Evolutionary conservation across 2,329 filamentous ascomycete genomes (phyloP).

Genomic region (Colletotrichum salicis): DNA sequence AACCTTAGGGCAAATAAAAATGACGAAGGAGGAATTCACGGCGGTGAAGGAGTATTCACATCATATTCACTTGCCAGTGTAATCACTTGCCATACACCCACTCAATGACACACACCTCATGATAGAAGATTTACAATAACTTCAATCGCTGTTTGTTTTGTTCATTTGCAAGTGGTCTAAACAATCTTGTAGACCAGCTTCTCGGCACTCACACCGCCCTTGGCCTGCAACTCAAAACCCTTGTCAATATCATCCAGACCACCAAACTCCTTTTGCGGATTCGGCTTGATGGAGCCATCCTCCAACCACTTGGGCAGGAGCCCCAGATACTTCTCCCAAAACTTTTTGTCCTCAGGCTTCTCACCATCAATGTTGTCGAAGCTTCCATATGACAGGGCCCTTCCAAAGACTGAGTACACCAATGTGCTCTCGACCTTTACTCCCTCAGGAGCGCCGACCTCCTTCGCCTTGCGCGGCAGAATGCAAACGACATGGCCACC

Average conservation of each 20-base stretch:
- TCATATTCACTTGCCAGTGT: neutral
- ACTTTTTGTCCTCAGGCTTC: constrained; percentile 24
- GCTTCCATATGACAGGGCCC: neutral
- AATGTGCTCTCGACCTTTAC: constrained; percentile 33
- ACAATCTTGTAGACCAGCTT: constrained; percentile 29
- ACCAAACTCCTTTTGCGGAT: constrained; percentile 29
- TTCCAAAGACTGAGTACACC: constrained; percentile 27
- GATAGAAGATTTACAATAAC: too few species aligned
- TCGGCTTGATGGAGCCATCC: constrained; percentile 18
- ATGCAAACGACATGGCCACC: constrained; percentile 45
- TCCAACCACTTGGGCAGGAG: constrained; percentile 27
- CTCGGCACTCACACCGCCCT: constrained; percentile 20
- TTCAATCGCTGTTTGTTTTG: too few species aligned
- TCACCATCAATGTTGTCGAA: constrained; percentile 25
- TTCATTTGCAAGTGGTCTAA: neutral
- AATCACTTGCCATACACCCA: too few species aligned
- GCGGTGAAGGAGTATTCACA: neutral
- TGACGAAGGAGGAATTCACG: neutral
- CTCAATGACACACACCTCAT: too few species aligned
- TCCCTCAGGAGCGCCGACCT: constrained; percentile 21
- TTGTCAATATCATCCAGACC: constrained; percentile 23
- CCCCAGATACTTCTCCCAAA: constrained; percentile 29
- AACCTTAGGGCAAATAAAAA: neutral
- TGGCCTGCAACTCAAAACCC: constrained; percentile 30
- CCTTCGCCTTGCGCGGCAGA: constrained; percentile 36